Conservation (phyloP, 371 early-diverging fungal genomes). For the Lichtheimia ramosa region DNA sequence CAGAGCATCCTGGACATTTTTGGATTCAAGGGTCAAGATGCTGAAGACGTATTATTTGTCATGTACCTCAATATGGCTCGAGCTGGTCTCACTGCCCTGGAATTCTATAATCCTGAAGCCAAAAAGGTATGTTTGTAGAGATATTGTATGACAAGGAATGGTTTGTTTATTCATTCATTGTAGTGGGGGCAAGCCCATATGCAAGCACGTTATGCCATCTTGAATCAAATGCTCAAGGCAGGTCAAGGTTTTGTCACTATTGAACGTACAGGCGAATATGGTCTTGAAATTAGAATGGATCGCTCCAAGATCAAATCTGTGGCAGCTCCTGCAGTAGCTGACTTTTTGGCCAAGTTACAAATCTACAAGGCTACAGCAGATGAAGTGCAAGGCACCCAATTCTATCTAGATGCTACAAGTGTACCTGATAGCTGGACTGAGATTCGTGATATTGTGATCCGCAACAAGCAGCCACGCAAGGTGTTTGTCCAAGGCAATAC, state of each 20-base stretch:
- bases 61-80: conserved; percentile 64
- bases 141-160: not conserved
- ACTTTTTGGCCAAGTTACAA: conserved; percentile 56
- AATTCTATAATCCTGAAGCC: conserved; percentile 51
- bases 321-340: conserved; percentile 54
- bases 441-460: conserved; percentile 54
- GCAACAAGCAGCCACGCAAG: conserved; percentile 58
- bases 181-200: conserved; percentile 66
- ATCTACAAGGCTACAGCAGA: conserved; percentile 64
- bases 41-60: conserved; percentile 53
- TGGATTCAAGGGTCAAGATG: conserved; percentile 45
- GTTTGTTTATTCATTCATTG: not conserved
- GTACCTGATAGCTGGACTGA: conserved; percentile 55
- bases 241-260: conserved; percentile 43
- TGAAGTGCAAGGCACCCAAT: conserved; percentile 39
- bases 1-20: conserved; percentile 52
- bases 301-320: conserved; percentile 49
- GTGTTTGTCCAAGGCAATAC: conserved; percentile 60
- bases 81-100: conserved; percentile 55
- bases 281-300: conserved; percentile 49
- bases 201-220: conserved; percentile 66
- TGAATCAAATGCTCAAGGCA: conserved; percentile 51
- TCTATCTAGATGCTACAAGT: conserved; percentile 50
- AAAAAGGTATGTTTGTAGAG: conserved; percentile 33
- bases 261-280: conserved; percentile 31